Percentiles rank a stretch among this genome's conserved stretches.
Conservation (phyloP, 257 asterid genomes). For the Jacaranda mimosifolia region DNA sequence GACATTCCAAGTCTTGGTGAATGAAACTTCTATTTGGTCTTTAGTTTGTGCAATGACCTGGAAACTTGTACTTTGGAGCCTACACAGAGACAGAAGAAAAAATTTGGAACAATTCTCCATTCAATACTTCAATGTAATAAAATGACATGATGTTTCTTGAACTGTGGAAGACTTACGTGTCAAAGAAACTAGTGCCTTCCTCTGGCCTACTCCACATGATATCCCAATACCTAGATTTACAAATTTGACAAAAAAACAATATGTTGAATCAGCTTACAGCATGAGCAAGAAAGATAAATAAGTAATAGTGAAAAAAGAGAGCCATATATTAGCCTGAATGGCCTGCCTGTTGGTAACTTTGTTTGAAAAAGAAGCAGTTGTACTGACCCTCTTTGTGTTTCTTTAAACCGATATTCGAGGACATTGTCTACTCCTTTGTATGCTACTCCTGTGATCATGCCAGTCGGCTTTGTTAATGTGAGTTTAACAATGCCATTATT, state of each 20-base stretch:
- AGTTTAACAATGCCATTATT: slow-evolving; percentile 61
- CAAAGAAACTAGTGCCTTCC: slow-evolving; percentile 21
- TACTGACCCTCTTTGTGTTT: slow-evolving; percentile 57
- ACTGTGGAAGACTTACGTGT: slow-evolving; percentile 39
- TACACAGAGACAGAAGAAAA: slow-evolving; percentile 13
- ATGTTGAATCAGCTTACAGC: not conserved
- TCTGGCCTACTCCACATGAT: slow-evolving; percentile 59
- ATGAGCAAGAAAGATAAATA: not conserved
- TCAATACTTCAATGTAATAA: not conserved
- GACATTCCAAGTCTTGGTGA: slow-evolving; percentile 53
- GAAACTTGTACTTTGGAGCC: slow-evolving; percentile 48
- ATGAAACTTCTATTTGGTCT: slow-evolving; percentile 72
- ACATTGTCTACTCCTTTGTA: slow-evolving; percentile 54
- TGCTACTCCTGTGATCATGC: slow-evolving; percentile 47
- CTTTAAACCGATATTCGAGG: slow-evolving; percentile 43
- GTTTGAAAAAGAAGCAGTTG: too few relatives aligned
- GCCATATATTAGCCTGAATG: too few relatives aligned
- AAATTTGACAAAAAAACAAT: not conserved
- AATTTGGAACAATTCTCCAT: not conserved
- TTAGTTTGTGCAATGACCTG: slow-evolving; percentile 44
- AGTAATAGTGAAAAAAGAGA: too few relatives aligned
- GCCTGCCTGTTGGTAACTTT: too few relatives aligned
- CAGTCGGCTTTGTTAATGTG: slow-evolving; percentile 51
- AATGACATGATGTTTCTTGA: not conserved
- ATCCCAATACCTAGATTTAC: slow-evolving; percentile 72